Evolutionary conservation across 441 rosid species (phyloP).

Genomic region (Lepidium campestre): DNA sequence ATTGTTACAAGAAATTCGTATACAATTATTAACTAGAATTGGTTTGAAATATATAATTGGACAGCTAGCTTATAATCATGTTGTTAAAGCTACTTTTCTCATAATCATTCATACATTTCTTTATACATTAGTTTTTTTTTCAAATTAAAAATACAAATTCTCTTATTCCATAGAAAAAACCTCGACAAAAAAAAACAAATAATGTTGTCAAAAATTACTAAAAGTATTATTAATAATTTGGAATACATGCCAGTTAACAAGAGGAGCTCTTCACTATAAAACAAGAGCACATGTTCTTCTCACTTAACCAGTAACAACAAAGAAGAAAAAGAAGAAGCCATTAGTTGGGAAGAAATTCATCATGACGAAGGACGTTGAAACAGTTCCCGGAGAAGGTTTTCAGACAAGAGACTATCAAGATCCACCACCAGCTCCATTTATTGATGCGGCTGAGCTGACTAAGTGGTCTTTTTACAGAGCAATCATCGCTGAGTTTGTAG

Average conservation of each 20-base stretch:
- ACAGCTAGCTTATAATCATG: constrained; percentile 12
- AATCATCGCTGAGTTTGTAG: constrained; percentile 37
- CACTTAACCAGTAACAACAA: constrained; percentile 20
- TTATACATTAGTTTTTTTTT: too few species aligned
- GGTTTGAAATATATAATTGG: background rate
- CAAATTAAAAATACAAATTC: background rate
- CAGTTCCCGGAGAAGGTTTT: constrained; percentile 23
- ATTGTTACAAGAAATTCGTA: too few species aligned
- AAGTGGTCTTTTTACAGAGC: constrained; percentile 44
- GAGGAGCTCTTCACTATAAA: constrained; percentile 21
- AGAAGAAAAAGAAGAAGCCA: constrained; percentile 7
- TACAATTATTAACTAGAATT: background rate
- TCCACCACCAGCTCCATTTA: constrained; percentile 33
- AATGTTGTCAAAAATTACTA: background rate
- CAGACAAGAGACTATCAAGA: constrained; percentile 39
- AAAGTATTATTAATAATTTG: background rate
- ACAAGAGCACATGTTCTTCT: constrained; percentile 17
- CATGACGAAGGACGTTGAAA: constrained; percentile 27
- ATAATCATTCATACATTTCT: background rate
- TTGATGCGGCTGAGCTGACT: constrained; percentile 29
- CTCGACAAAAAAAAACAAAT: background rate
- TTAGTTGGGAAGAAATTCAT: background rate
- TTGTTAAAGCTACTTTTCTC: background rate
- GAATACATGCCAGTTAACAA: background rate
- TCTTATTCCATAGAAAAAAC: background rate